Evolutionary conservation across 2,329 filamentous ascomycete genomes (phyloP), one percentile per base, ranked within the genome.

Genomic region (Botrytis fragariae): DNA sequence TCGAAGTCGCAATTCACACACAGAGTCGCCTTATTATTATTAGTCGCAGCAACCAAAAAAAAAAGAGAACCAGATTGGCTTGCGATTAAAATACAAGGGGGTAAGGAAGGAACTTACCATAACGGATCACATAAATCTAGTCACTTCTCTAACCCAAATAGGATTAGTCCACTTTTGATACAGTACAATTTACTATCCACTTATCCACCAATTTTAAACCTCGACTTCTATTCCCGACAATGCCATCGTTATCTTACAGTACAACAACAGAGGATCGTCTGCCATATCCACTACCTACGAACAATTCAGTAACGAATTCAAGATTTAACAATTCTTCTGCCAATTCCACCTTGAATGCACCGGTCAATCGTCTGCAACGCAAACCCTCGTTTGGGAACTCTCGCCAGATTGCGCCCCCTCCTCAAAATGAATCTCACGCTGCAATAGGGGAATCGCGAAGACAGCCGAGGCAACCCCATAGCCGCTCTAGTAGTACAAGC

Each of bases 381-480:
- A 69, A 69, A 61, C 65, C 71, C 16, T 70, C 71, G 42, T 70
- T 73, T 51, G 59, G 71, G 54, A 54, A 42, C 59, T 37, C 65
- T 65, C 71, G 71, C 71, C 71, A 63, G 60, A 70, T 69, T 73
- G 71, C 65, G 65, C 64, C 65, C 42, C 64, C 42, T 69, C 35
- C 65, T 63, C 64, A 73, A 62, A 54, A 73, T 73, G 71, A 70
- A 62, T 70, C 71, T 29, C 67, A 70, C 59, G 71, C 61, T 32
- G 59, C 54, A 42, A 62, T 69, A 69, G 61, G 54, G n/a, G 74
- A 77, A 57, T 72, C 65, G 74, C 74, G 77, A 75, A 72, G 75
- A 75, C 71, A 69, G 69, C 81, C 81, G 69, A 83, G 83, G 65
- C 81, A 83, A 48, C 60, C 68, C 48, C 72, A 73, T 60, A 71